These are phyloP conservation scores for Echeveria elegans DNA, from an alignment of 164 flowering plant genomes.

Conservation along the genomic window DNA sequence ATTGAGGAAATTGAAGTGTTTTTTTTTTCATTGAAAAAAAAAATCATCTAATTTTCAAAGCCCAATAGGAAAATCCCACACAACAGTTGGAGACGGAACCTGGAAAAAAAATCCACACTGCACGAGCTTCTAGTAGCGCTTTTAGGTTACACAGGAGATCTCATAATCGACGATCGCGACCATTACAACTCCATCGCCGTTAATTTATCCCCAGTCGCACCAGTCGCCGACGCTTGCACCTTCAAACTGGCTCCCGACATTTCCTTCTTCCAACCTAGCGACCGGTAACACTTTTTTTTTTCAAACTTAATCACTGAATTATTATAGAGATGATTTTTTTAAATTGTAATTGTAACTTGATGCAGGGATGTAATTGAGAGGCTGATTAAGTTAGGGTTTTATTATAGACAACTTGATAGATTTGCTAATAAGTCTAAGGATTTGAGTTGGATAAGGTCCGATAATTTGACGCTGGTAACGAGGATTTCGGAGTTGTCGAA, in stretches of 20 bases:
- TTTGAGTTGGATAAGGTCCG: constrained; percentile 78
- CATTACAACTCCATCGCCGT: constrained; percentile 33
- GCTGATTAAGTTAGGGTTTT: constrained; percentile 68
- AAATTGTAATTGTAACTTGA: no score
- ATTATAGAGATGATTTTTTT: no score
- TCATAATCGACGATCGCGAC: constrained; percentile 23
- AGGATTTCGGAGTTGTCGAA: constrained; percentile 24
- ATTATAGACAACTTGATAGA: constrained; percentile 78
- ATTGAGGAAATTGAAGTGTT: no score
- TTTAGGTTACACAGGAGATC: constrained; percentile 8
- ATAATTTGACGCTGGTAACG: constrained; percentile 26
- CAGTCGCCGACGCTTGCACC: constrained; percentile 38
- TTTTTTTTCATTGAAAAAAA: no score
- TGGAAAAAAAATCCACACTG: constrained; percentile 13
- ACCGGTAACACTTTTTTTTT: constrained; percentile 42
- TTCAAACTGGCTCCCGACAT: constrained; percentile 89
- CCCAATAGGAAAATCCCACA: no score
- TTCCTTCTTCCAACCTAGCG: constrained; percentile 65
- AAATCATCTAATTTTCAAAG: no score
- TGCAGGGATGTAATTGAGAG: constrained; percentile 88
- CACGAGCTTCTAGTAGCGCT: constrained; percentile 8
- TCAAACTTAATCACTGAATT: no score
- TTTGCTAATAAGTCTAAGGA: constrained; percentile 69
- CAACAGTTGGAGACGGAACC: no score
- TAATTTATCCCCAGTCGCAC: constrained; percentile 28